Base-by-base conservation (phyloP, 768 basidiomycete species). In the Trametes cinnabarina region DNA sequence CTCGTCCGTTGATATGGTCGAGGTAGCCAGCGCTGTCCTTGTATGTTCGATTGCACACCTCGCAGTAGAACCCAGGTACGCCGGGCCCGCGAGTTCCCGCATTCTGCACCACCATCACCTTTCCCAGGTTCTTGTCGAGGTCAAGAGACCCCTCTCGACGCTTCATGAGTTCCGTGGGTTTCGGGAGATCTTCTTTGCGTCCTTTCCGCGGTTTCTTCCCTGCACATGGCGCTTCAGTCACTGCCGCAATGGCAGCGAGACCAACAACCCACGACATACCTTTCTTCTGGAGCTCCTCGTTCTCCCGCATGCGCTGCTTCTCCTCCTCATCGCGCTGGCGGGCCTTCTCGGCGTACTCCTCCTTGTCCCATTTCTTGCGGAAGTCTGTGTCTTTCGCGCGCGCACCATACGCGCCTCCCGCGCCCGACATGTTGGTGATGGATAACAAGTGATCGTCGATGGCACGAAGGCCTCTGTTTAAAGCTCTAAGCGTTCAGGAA, bases 1-100 rank as follows among this genome's bases (percentile, higher is more conserved):
- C 84, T 78, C 94, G 82, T 58, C 93, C 87, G 73, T 99, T 99
- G 55, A 99, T 84, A 68, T 99, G 97, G 69, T 98, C 95, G 46
- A 99, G 76, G 70, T 98, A 98, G 10, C 86, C 91, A n/a, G 86
- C 81, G 49, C 86, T 93, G 68, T 99, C 97, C 72, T 96, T 97
- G 75, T 93, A 91, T 15, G 89, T 96, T 64, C 93, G 79, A 64
- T 83, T 88, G 71, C 97, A 99, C 9, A 88, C 75, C 68, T 96
- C 94, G 68, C 97, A 99, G 73, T 83, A 89, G 75, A 97, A 99
- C 0, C 94, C 94, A 22, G 94, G 94, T 61, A 94, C 88, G 3
- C 95, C 94, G 17, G 94, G 82, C 1, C 95, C 95, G 61, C 85
- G 81, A 17, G 85, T 91, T 37, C 88, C 84, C 2, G 85, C 82